phyloP scores from a whole-genome alignment of 352 stramenopile genomes.

The Phytopythium mirpurense region DNA sequence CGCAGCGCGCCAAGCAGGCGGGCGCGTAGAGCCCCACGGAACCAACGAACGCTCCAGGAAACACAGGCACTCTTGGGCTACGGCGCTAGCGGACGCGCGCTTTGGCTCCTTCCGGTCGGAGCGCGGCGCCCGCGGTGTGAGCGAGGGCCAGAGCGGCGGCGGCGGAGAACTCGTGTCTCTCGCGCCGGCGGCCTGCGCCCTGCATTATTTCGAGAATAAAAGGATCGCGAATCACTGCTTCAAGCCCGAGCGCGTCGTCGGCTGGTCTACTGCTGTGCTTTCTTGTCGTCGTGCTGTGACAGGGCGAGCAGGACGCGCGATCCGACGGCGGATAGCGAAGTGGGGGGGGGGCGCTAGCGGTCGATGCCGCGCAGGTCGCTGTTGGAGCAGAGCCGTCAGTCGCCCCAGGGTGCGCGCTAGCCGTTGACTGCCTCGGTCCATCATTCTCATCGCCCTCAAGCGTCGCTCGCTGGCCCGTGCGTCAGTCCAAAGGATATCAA shows the following conservation, averaged over 20 bases:
- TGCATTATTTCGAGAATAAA: slow-evolving; percentile 80
- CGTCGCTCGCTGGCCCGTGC: too few relatives aligned
- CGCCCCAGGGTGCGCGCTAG: too few relatives aligned
- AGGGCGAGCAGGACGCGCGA: too few relatives aligned
- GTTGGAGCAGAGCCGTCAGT: too few relatives aligned
- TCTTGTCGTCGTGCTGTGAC: background rate
- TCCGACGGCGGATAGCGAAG: too few relatives aligned
- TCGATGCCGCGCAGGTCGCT: too few relatives aligned
- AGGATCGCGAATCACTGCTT: slow-evolving; percentile 67
- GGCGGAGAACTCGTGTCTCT: background rate
- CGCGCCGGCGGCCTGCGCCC: slow-evolving; percentile 25
- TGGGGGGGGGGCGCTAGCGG: too few relatives aligned
- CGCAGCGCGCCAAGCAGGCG: slow-evolving; percentile 94
- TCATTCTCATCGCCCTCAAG: too few relatives aligned
- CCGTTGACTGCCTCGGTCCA: too few relatives aligned
- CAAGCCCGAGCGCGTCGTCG: slow-evolving; percentile 13
- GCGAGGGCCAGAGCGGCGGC: background rate
- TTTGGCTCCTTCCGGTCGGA: background rate
- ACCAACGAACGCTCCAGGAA: slow-evolving; percentile 40
- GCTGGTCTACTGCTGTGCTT: slow-evolving; percentile 3
- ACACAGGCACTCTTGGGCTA: slow-evolving; percentile 3
- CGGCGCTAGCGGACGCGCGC: background rate
- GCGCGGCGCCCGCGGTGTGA: background rate
- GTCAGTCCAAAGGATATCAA: too few relatives aligned
- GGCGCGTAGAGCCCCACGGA: slow-evolving; percentile 42